Base-by-base conservation (phyloP, 306 rosid genomes). In the Cucumis cinereus region DNA sequence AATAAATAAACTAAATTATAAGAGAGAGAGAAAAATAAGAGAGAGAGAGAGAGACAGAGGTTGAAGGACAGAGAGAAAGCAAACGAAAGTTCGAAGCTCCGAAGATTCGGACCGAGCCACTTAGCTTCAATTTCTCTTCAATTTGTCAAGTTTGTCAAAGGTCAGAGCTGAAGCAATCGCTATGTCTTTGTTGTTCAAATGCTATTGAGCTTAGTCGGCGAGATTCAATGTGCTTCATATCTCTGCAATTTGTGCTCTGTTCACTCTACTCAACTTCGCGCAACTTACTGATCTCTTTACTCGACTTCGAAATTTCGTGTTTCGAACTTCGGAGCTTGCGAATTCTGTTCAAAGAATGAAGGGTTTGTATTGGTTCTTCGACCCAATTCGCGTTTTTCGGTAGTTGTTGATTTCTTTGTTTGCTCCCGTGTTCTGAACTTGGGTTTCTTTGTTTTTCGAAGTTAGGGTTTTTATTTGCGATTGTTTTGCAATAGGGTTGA, bases 51-150 rank as follows among this genome's bases (percentile, higher is more conserved):
- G n/a, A 41, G 30, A 41, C 61, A n/a, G 23, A 26, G 69, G 41
- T 15, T 17, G 50, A 77, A 50, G 45, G 23, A 22, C 52, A 49
- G 72, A 62, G 40, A 59, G 67, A 58, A 24, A 62, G 58, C n/a
- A 43, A 53, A 38, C 54, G 69, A 49, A 59, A 59, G 40, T 50
- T 20, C 83, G 77, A 82, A 89, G 88, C 87, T 87, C 81, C 84
- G 83, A 89, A 86, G 87, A 81, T 87, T 83, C 87, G 75, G 74
- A 80, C 82, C 82, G 79, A 81, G 86, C 76, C 73, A 84, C 83
- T 84, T 79, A 79, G 81, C 83, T 90, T 89, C 85, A 85, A 88
- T 90, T 89, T 91, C 84, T 83, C 78, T 89, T 83, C 89, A 83
- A 89, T 88, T 94, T 83, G 9, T 75, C 74, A 77, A 76, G 86